Evolutionary conservation across 108 stramenopile species (phyloP).

Genomic region (Poteriospumella lacustris): DNA sequence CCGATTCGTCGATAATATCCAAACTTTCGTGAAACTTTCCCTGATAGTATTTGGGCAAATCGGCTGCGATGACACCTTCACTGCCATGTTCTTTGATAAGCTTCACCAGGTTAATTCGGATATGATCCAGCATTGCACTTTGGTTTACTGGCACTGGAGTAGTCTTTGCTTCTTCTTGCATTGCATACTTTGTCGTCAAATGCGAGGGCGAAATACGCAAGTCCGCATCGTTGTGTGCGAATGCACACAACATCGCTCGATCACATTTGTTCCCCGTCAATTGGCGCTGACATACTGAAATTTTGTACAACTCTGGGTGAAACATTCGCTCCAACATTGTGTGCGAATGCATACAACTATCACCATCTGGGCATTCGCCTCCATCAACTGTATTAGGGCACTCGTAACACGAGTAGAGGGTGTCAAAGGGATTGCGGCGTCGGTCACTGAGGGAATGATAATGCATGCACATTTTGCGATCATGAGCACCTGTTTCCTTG

Average conservation of each 20-base stretch:
- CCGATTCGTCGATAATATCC: not conserved
- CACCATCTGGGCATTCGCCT: not conserved
- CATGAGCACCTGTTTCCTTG: not conserved
- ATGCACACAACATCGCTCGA: conserved; percentile 1
- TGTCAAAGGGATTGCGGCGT: conserved; percentile 2
- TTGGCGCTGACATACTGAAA: not conserved
- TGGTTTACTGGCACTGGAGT: not conserved
- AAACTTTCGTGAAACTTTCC: not conserved
- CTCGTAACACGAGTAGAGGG: not conserved
- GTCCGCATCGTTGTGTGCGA: not conserved
- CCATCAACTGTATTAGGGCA: not conserved
- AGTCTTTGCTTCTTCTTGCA: not conserved
- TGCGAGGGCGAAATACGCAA: not conserved
- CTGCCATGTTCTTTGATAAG: not conserved
- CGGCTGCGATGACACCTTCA: not conserved
- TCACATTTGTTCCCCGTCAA: not conserved
- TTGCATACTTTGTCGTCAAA: not conserved
- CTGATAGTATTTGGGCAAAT: not conserved
- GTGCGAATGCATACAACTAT: not conserved
- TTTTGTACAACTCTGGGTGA: conserved; percentile 13
- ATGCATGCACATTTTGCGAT: not conserved
- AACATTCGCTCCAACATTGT: not conserved
- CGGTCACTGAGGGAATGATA: not conserved
- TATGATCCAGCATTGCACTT: not conserved
- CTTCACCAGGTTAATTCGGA: not conserved